phyloP scores from a whole-genome alignment of 768 basidiomycete species.

The Collybiopsis confluens region DNA sequence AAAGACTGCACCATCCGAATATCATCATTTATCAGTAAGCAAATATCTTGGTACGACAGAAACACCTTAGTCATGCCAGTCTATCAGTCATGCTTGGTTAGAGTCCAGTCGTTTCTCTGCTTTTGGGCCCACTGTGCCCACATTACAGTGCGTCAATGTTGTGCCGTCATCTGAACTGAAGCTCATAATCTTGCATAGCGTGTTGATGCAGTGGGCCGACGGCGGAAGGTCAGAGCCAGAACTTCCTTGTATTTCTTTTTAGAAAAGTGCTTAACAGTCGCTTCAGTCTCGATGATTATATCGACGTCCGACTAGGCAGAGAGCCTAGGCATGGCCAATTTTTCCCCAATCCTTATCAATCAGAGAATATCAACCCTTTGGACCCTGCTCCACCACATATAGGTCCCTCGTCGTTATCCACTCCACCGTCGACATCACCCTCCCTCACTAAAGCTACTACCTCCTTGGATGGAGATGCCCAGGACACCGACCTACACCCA shows the following conservation, averaged over 20 bases:
- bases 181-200: slow-evolving; percentile 33
- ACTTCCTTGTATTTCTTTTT: not conserved
- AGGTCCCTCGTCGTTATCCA: not conserved
- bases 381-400: slow-evolving; percentile 10
- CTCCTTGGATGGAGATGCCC: not conserved
- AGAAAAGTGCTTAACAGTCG: not conserved
- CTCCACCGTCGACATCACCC: slow-evolving; percentile 6
- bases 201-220: slow-evolving; percentile 93
- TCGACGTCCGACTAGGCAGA: slow-evolving; percentile 72
- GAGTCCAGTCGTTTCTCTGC: slow-evolving; percentile 82
- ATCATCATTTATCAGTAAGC: slow-evolving; percentile 86
- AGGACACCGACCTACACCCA: slow-evolving; percentile 37
- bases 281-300: slow-evolving; percentile 75
- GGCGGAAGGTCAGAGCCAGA: slow-evolving; percentile 52
- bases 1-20: slow-evolving; percentile 84
- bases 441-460: not conserved
- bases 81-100: slow-evolving; percentile 77
- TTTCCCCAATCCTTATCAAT: slow-evolving; percentile 4
- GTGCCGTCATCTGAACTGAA: not conserved
- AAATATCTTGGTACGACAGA: not conserved
- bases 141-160: slow-evolving; percentile 63
- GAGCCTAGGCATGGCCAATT: slow-evolving; percentile 45
- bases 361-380: slow-evolving; percentile 21
- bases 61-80: not conserved
- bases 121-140: slow-evolving; percentile 85